These are phyloP conservation scores for Lodderomyces margitis DNA, from an alignment of 1,139 yeast species.

Conservation along the genomic window DNA sequence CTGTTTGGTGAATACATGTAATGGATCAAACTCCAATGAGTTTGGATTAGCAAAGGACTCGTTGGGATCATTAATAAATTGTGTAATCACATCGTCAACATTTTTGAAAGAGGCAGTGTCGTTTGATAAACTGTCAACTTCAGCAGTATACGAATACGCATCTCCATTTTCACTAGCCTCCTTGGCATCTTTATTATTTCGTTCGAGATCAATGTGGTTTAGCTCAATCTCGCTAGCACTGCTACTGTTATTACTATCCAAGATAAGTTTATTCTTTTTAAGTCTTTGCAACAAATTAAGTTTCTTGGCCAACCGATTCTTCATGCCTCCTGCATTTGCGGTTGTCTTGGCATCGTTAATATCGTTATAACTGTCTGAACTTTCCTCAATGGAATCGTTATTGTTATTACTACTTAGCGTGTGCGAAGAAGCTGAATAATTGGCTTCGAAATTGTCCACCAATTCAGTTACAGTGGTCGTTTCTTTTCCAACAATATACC, in stretches of 20 bases:
- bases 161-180: constrained; percentile 11
- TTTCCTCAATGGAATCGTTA: constrained; percentile 10
- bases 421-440: constrained; percentile 1
- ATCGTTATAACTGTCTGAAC: background rate
- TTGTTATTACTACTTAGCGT: constrained; percentile 1
- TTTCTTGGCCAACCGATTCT: constrained; percentile 14
- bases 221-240: constrained; percentile 11
- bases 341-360: constrained; percentile 1
- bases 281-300: constrained; percentile 9
- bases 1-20: constrained; percentile 48
- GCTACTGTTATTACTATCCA: background rate
- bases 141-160: constrained; percentile 21
- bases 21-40: constrained; percentile 38
- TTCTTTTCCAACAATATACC: constrained; percentile 22
- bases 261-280: constrained; percentile 3
- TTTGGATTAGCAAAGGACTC: constrained; percentile 18
- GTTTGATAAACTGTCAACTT: constrained; percentile 30
- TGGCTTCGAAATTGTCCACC: constrained; percentile 18
- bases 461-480: constrained; percentile 28
- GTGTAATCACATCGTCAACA: background rate
- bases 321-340: constrained; percentile 7
- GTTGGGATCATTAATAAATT: constrained; percentile 8
- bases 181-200: constrained; percentile 8
- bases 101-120: constrained; percentile 7
- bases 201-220: constrained; percentile 11